Evolutionary conservation across 2,329 filamentous ascomycete genomes (phyloP), one percentile per base, ranked within the genome.

Genomic region (Xylaria arbuscula): DNA sequence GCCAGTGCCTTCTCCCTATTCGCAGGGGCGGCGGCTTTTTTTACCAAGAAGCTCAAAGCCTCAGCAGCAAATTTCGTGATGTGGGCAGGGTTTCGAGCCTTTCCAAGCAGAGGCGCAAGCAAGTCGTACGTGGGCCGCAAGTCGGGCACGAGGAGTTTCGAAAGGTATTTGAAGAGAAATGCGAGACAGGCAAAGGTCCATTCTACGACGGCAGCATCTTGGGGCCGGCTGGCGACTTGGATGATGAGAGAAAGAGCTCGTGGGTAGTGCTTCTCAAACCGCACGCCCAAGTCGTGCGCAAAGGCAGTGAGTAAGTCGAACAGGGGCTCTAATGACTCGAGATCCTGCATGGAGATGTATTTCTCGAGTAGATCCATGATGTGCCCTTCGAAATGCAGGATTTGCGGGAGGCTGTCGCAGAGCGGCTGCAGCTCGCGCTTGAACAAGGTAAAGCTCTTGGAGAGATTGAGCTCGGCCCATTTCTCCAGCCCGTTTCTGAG

Each of bases 161-260:
- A 97, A 5, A 99, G 87, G 77, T 98, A 98, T 78, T 99, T 99
- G 87, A 99, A 98, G 48, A 98, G 85, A 85, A 97, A 99, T 54
- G 96, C 94, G 64, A 99, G 85, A 74, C 93, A 94, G 13, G 91
- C 93, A 81, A 99, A 99, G 59, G 93, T 95, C 94, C 95, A 98
- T 82, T 99, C 96, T 59, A 98, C 93, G n/a, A 97, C 94, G 71
- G 94, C 93, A 32, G 93, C 90, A 76, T 93, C 91, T 65, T 92
- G 86, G 62, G 93, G 89, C 74, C 89, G 92, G 62, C 90, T 90
- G 11, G 94, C 94, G 72, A 98, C 87, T 17, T 89, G 88, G 47
- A 93, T 88, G 63, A 99, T 89, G 62, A 97, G 83, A 62, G 85
- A 87, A 66, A 99, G 88, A 32, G 92, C 89, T 60, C 88, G 86